These are phyloP conservation scores for Colletotrichum cordylinicola DNA, from an alignment of 2,329 filamentous ascomycete species.

Conservation along the genomic window DNA sequence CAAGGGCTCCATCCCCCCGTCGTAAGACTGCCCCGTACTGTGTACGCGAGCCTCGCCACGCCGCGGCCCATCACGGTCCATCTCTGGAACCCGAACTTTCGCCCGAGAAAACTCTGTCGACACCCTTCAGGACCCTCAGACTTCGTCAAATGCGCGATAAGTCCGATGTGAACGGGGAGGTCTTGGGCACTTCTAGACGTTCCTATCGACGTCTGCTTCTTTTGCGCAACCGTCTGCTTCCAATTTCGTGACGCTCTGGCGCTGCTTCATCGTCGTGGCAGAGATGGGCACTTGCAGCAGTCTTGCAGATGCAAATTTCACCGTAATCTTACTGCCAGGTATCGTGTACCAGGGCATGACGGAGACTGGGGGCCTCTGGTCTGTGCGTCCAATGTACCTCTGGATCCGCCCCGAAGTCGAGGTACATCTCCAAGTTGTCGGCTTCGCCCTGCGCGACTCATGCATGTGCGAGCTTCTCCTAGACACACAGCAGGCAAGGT, in stretches of 20 bases:
- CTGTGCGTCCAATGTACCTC: conserved; percentile 11
- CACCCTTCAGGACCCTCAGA: background rate
- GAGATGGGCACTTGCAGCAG: conserved; percentile 11
- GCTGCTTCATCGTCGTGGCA: background rate
- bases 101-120: conserved; percentile 16
- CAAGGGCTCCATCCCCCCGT: background rate
- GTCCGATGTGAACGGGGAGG: background rate
- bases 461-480: conserved; percentile 9
- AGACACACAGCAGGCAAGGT: background rate
- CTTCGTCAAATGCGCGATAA: background rate
- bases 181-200: background rate
- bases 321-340: conserved; percentile 19
- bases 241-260: background rate
- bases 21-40: conserved; percentile 3
- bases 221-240: background rate
- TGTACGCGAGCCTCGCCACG: conserved; percentile 23
- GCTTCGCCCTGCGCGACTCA: conserved; percentile 13
- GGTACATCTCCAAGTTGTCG: conserved; percentile 7
- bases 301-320: conserved; percentile 20
- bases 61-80: background rate
- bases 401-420: conserved; percentile 3
- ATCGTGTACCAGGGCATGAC: conserved; percentile 2
- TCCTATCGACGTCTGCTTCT: background rate
- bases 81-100: conserved; percentile 6
- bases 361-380: background rate